phyloP scores from a whole-genome alignment of 495 filamentous ascomycete species.

The Aspergillus incahuasiensis region DNA sequence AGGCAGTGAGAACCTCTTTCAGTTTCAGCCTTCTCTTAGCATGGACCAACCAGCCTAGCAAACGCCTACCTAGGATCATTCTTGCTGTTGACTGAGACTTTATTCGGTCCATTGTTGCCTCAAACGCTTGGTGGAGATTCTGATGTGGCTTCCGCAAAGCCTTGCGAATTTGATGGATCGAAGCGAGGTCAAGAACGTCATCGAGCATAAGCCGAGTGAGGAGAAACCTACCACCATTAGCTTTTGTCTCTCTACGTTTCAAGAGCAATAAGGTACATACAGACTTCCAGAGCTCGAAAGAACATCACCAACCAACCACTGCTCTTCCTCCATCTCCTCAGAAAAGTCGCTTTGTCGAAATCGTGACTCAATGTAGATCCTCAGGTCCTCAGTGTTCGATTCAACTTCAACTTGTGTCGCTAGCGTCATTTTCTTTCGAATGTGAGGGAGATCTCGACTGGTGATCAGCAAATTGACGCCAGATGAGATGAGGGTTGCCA shows the following conservation, averaged over 20 bases:
- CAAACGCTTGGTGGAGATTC: slow-evolving; percentile 3
- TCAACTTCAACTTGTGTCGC: background rate
- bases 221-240: slow-evolving; percentile 1
- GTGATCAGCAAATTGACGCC: slow-evolving; percentile 4
- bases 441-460: slow-evolving; percentile 9
- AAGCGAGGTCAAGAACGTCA: slow-evolving; percentile 5
- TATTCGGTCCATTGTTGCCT: slow-evolving; percentile 8
- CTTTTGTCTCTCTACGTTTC: background rate
- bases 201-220: slow-evolving; percentile 6
- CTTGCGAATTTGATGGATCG: slow-evolving; percentile 6
- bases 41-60: slow-evolving; percentile 10
- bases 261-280: background rate
- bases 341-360: slow-evolving; percentile 9
- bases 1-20: slow-evolving; percentile 6
- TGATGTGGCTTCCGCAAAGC: background rate
- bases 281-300: slow-evolving; percentile 1
- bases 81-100: background rate
- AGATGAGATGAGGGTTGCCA: background rate
- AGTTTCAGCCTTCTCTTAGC: slow-evolving; percentile 4
- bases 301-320: background rate
- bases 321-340: background rate
- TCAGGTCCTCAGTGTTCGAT: background rate
- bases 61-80: slow-evolving; percentile 6
- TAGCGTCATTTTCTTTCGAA: slow-evolving; percentile 1
- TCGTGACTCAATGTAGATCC: background rate